phyloP scores from a whole-genome alignment of 108 stramenopile species.

The Stephanodiscus triporus region DNA sequence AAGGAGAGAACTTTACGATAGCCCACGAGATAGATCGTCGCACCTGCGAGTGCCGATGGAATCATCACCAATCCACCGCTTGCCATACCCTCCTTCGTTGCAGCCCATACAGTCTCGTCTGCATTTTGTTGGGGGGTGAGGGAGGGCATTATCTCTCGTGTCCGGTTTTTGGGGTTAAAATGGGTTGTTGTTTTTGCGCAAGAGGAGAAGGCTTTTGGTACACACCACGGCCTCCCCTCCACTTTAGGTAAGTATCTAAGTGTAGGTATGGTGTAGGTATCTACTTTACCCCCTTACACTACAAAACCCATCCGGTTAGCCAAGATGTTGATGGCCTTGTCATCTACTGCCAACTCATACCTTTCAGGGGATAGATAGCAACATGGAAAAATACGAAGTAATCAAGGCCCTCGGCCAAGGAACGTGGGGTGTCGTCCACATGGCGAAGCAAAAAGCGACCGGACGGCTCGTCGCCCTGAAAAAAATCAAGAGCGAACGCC shows the following conservation, averaged over 20 bases:
- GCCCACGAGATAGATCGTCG: neutral
- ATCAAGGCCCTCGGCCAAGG: conserved; percentile 87
- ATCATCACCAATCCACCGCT: conserved; percentile 57
- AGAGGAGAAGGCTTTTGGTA: too few relatives aligned
- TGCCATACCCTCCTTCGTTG: conserved; percentile 65
- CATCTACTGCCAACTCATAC: too few relatives aligned
- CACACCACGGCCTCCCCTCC: too few relatives aligned
- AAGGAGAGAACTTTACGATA: neutral
- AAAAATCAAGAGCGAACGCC: conserved; percentile 88
- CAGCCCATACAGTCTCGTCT: conserved; percentile 56
- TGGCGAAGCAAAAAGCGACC: conserved; percentile 86
- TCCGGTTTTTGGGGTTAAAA: too few relatives aligned
- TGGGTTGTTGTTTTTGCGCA: too few relatives aligned
- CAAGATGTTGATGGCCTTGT: too few relatives aligned
- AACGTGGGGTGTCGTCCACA: conserved; percentile 94
- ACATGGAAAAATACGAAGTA: conserved; percentile 87
- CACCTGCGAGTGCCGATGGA: conserved; percentile 53
- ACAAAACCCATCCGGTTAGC: too few relatives aligned
- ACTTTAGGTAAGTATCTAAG: too few relatives aligned
- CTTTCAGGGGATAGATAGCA: neutral
- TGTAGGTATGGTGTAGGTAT: too few relatives aligned
- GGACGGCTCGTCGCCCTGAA: conserved; percentile 90
- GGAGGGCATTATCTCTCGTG: conserved; percentile 4
- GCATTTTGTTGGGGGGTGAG: conserved; percentile 33
- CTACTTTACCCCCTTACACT: too few relatives aligned